Evolutionary conservation across 2,329 filamentous ascomycete genomes (phyloP).

Genomic region (Clarireedia paspali): DNA sequence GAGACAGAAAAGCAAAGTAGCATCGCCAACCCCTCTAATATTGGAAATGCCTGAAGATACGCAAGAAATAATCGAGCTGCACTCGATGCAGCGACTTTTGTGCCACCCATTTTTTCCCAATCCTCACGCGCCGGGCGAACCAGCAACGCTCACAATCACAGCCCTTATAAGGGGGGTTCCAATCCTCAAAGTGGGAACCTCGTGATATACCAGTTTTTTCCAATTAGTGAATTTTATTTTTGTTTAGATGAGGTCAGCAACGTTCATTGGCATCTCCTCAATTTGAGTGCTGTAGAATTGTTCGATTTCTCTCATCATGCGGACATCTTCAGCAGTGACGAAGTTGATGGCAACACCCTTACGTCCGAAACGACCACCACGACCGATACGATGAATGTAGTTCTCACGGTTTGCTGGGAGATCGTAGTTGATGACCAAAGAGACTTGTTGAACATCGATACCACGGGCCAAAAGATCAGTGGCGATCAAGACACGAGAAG

Average conservation of each 20-base stretch:
- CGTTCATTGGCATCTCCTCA: slow-evolving; percentile 99
- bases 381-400: slow-evolving; percentile 99
- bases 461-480: slow-evolving; percentile 97
- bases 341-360: slow-evolving; percentile 99
- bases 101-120: slow-evolving; percentile 25
- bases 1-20: slow-evolving; percentile 22
- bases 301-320: slow-evolving; percentile 99
- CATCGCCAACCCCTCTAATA: slow-evolving; percentile 28
- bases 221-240: slow-evolving; percentile 9
- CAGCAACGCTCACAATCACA: slow-evolving; percentile 31
- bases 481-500: slow-evolving; percentile 96
- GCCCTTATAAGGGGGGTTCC: slow-evolving; percentile 21
- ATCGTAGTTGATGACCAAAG: slow-evolving; percentile 99
- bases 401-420: slow-evolving; percentile 98
- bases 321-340: slow-evolving; percentile 96
- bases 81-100: slow-evolving; percentile 28
- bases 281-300: slow-evolving; percentile 99
- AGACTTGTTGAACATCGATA: slow-evolving; percentile 99
- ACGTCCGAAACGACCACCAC: slow-evolving; percentile 98
- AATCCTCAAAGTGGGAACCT: slow-evolving; percentile 17
- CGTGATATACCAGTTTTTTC: slow-evolving; percentile 27
- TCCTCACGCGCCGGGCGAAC: slow-evolving; percentile 30
- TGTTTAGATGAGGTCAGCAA: slow-evolving; percentile 65
- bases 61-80: slow-evolving; percentile 23
- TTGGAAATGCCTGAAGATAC: slow-evolving; percentile 24